Percentiles rank a stretch among this genome's conserved stretches.
Evolutionary conservation across 192 early-diverging fungal species (phyloP).

Genomic region (Phlyctochytrium arcticum): DNA sequence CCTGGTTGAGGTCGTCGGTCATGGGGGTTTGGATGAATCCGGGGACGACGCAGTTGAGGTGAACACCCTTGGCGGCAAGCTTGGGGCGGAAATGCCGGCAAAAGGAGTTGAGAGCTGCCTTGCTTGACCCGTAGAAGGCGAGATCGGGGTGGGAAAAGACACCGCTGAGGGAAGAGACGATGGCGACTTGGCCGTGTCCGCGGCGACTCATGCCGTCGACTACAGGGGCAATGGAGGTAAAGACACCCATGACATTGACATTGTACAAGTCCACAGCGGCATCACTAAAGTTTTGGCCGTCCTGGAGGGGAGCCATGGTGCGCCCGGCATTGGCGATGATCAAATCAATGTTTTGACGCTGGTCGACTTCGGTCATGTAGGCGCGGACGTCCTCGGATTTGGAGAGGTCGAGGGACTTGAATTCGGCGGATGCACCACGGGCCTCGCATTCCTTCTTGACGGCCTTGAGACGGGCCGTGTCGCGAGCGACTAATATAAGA

Average conservation of each 20-base stretch:
- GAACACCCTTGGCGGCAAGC: background rate
- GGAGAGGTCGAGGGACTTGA: background rate
- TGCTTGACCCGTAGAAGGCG: conserved; percentile 1
- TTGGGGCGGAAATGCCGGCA: background rate
- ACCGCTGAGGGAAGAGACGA: conserved; percentile 1
- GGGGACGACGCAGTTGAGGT: background rate
- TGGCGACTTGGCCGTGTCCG: conserved; percentile 6
- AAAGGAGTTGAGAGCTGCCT: background rate
- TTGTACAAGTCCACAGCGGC: background rate
- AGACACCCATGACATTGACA: background rate
- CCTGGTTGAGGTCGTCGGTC: background rate
- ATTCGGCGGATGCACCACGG: background rate
- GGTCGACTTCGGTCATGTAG: background rate
- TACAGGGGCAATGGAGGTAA: conserved; percentile 8
- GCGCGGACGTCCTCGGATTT: background rate
- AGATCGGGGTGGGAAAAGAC: background rate
- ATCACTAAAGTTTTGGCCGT: background rate
- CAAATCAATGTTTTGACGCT: background rate
- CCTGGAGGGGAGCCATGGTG: background rate
- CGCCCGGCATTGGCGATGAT: conserved; percentile 12
- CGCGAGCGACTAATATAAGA: background rate
- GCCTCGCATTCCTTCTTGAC: conserved; percentile 1
- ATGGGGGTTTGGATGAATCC: conserved; percentile 4
- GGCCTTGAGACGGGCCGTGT: background rate
- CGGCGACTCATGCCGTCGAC: conserved; percentile 1